These are phyloP conservation scores for Parascedosporium putredinis DNA, from an alignment of 2,329 filamentous ascomycete species.

Conservation along the genomic window DNA sequence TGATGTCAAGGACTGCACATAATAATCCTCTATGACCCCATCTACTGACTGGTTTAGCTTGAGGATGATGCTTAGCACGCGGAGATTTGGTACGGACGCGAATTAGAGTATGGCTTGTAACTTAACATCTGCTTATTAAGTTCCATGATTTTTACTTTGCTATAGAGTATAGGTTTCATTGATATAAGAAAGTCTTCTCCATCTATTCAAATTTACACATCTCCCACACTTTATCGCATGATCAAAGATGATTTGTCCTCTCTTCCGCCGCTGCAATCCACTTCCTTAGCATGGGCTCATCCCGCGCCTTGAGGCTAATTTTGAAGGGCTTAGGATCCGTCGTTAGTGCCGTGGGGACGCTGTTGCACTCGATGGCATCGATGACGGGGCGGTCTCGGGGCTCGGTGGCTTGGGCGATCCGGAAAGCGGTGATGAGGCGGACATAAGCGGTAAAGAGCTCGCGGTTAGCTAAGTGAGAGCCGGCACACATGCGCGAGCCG, in stretches of 20 bases:
- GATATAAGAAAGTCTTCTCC: too few species aligned
- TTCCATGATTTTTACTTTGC: too few species aligned
- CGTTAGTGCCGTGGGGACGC: conserved; percentile 45
- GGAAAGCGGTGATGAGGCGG: conserved; percentile 47
- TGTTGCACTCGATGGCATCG: conserved; percentile 46
- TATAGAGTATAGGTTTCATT: too few species aligned
- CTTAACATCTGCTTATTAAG: too few species aligned
- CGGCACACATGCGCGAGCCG: conserved; percentile 53
- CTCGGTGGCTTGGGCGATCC: conserved; percentile 37
- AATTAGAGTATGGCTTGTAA: too few species aligned
- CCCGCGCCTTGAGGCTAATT: conserved; percentile 39
- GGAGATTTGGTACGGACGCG: too few species aligned
- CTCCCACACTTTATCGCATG: neutral
- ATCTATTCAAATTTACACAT: too few species aligned
- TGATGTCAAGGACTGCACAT: too few species aligned
- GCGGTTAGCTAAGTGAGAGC: conserved; percentile 52
- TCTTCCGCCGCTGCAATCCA: conserved; percentile 46
- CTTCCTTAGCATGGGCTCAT: conserved; percentile 30
- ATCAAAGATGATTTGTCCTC: conserved; percentile 35
- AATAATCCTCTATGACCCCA: too few species aligned
- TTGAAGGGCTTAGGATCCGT: conserved; percentile 55
- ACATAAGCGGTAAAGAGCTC: conserved; percentile 52
- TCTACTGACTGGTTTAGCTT: too few species aligned
- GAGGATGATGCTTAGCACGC: too few species aligned
- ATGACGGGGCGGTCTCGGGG: conserved; percentile 38